phyloP scores from a whole-genome alignment of 1,284 basidiomycete genomes.

The Ustilago loliicola region DNA sequence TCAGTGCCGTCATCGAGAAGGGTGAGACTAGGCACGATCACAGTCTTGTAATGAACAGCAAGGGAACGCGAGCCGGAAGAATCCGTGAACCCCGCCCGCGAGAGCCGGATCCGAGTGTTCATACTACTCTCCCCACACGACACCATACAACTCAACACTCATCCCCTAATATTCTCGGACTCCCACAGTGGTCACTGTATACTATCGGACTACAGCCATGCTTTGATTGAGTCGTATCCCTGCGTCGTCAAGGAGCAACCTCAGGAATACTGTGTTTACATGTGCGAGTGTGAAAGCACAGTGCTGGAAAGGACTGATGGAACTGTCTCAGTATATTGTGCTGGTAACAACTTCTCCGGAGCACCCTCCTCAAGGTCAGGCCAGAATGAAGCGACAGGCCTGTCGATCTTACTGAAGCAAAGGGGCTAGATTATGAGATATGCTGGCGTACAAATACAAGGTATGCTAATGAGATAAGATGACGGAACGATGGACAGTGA shows the following conservation, averaged over 20 bases:
- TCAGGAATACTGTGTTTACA: too few relatives aligned
- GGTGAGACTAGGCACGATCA: conserved; percentile 11
- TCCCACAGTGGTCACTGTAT: background rate
- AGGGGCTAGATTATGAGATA: conserved; percentile 13
- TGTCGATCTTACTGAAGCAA: too few relatives aligned
- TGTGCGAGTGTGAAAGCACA: too few relatives aligned
- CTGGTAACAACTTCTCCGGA: too few relatives aligned
- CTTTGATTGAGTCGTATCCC: too few relatives aligned
- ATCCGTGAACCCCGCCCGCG: conserved; percentile 10
- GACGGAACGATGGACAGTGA: background rate
- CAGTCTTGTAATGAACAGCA: background rate
- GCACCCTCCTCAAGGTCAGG: too few relatives aligned
- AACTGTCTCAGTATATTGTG: too few relatives aligned
- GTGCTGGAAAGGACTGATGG: too few relatives aligned
- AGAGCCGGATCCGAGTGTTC: conserved; percentile 29
- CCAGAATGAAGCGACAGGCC: too few relatives aligned
- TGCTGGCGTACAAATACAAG: conserved; percentile 10
- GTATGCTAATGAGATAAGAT: conserved; percentile 3
- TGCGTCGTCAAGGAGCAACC: too few relatives aligned
- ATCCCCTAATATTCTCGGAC: background rate
- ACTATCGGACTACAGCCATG: background rate
- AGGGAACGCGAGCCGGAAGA: conserved; percentile 17
- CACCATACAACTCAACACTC: background rate
- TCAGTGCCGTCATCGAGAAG: conserved; percentile 11
- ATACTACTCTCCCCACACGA: conserved; percentile 1